Evolutionary conservation across 306 rosid species (phyloP), one percentile per base, ranked within the genome.

Genomic region (Fagus crenata): DNA sequence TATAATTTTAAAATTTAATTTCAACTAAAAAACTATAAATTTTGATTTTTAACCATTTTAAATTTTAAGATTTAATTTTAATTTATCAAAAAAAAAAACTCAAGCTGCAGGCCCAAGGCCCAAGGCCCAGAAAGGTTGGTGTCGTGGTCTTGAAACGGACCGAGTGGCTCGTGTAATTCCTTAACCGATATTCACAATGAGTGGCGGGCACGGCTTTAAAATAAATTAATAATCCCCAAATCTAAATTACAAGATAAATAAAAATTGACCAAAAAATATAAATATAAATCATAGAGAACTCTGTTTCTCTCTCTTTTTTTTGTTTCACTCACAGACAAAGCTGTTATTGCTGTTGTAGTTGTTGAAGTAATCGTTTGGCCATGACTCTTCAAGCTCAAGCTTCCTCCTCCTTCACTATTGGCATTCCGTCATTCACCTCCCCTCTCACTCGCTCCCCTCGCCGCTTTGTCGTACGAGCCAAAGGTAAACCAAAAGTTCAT

Each of bases 321-420:
- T 77, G 9, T 7, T 8, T 72, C 69, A 32, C 72, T 64, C 69
- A 13, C 53, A 49, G 53, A 69, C 74, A 55, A 22, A 22, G 28
- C 28, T 22, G 28, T 22, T 22, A 11, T 41, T 35, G 63, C 37
- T 60, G 74, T 56, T 43, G 49, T 71, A 13, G 5, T 35, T 53
- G 81, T 18, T 40, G 51, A 22, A 56, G 37, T 11, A 78, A 67
- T 70, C 80, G 18, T 39, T 60, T 12, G 86, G 5, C 13, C 77
- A 89, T 91, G 96, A 77, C 81, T 76, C 83, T 87, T 60, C 93
- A 89, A 76, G 85, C 84, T 80, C 90, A 85, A 87, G 84, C 85
- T 69, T 81, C 81, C 9, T 83, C 83, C 43, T 72, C 84, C 75
- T 85, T 88, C 85, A 13, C 84, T 69, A 53, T 84, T 78, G 73